phyloP scores from a whole-genome alignment of 805 yeast genomes.

The Priceomyces melissophilus region DNA sequence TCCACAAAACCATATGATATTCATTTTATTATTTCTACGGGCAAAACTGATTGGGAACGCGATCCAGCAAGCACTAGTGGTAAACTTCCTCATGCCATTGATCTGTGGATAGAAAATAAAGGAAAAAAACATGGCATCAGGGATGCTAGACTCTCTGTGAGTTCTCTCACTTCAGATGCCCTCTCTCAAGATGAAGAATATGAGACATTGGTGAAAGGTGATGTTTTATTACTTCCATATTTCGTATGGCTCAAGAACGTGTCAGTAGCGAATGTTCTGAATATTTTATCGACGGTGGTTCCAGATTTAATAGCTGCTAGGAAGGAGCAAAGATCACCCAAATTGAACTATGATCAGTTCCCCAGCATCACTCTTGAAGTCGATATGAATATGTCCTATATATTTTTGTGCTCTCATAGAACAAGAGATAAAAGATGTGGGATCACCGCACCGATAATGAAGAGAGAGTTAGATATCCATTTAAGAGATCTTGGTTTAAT shows the following conservation, averaged over 20 bases:
- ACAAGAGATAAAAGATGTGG: conserved; percentile 95
- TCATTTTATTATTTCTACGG: conserved; percentile 81
- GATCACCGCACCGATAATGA: conserved; percentile 87
- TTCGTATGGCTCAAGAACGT: conserved; percentile 66
- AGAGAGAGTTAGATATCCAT: conserved; percentile 69
- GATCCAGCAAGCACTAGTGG: conserved; percentile 52
- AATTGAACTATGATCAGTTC: conserved; percentile 8
- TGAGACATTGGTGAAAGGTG: conserved; percentile 44
- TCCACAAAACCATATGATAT: conserved; percentile 65
- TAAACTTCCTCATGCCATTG: conserved; percentile 45
- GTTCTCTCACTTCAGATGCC: conserved; percentile 50
- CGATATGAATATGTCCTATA: conserved; percentile 37
- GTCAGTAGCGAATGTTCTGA: conserved; percentile 37
- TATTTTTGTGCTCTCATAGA: conserved; percentile 83
- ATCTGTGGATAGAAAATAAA: conserved; percentile 28
- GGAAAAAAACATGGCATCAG: conserved; percentile 17
- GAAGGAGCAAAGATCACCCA: conserved; percentile 2
- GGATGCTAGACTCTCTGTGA: conserved; percentile 48
- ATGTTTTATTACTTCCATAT: conserved; percentile 66
- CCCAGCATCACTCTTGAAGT: conserved; percentile 32
- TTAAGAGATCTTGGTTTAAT: conserved; percentile 67
- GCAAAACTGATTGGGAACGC: conserved; percentile 79
- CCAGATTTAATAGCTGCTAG: conserved; percentile 30
- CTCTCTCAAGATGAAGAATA: conserved; percentile 40
- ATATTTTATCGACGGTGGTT: conserved; percentile 43